These are phyloP conservation scores for Colletotrichum neosansevieriae DNA, from an alignment of 2,329 filamentous ascomycete genomes.

Conservation along the genomic window DNA sequence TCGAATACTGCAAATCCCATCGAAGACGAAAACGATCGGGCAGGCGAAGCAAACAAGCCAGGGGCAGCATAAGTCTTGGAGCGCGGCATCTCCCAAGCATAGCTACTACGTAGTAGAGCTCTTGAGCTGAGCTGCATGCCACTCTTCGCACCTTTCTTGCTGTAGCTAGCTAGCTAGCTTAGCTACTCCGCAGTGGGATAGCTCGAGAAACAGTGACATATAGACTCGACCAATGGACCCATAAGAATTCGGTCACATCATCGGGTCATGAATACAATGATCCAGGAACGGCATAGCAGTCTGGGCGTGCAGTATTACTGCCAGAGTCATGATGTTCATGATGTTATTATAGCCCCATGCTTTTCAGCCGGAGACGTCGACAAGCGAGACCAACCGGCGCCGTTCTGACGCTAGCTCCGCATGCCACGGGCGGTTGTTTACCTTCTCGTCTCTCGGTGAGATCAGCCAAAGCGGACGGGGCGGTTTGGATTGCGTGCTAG, in stretches of 20 bases:
- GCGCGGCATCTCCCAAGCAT: not conserved
- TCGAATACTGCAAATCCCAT: constrained; percentile 10
- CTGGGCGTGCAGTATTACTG: constrained; percentile 8
- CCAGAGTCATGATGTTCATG: constrained; percentile 26
- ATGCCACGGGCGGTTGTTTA: constrained; percentile 28
- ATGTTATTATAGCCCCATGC: constrained; percentile 1
- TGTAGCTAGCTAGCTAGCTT: not conserved
- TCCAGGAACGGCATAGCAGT: not conserved
- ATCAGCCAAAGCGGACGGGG: constrained; percentile 8
- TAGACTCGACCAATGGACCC: constrained; percentile 21
- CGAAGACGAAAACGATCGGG: constrained; percentile 25
- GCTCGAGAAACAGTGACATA: constrained; percentile 15
- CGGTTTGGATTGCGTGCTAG: constrained; percentile 22
- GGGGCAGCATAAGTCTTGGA: not conserved
- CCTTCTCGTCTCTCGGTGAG: not conserved
- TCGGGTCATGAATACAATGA: constrained; percentile 3
- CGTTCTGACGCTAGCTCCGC: constrained; percentile 25
- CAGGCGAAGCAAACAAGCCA: not conserved
- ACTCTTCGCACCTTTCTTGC: too few species aligned
- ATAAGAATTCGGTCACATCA: not conserved
- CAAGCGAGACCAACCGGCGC: not conserved
- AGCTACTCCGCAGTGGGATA: not conserved
- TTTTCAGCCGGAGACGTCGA: constrained; percentile 26
- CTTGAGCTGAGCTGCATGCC: too few species aligned
- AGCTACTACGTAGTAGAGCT: too few species aligned